Evolutionary conservation across 1,284 basidiomycete genomes (phyloP).

Genomic region (Laetiporus sulphureus): DNA sequence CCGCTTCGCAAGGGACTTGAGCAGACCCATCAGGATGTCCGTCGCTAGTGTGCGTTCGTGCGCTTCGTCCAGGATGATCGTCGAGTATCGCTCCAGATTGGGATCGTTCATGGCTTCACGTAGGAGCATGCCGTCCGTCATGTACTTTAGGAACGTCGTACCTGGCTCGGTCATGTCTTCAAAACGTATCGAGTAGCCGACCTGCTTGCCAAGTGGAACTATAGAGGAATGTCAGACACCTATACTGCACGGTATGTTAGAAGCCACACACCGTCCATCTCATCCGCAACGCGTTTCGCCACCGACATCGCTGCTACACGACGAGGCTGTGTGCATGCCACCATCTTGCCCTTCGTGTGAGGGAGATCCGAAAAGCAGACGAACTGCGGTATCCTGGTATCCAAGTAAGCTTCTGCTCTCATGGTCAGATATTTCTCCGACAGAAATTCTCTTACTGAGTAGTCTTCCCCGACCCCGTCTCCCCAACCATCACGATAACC

Average conservation of each 20-base stretch:
- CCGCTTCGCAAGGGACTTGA: constrained; percentile 71
- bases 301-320: constrained; percentile 98
- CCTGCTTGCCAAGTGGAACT: constrained; percentile 90
- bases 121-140: constrained; percentile 98
- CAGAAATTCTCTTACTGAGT: constrained; percentile 65
- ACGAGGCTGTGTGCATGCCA: constrained; percentile 96
- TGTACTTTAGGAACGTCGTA: constrained; percentile 94
- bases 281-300: constrained; percentile 96
- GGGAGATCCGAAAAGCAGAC: constrained; percentile 92
- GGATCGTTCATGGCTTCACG: constrained; percentile 98
- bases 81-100: constrained; percentile 84
- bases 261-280: constrained; percentile 81
- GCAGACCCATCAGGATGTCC: constrained; percentile 96
- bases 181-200: constrained; percentile 98
- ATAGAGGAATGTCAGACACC: neutral
- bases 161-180: constrained; percentile 95
- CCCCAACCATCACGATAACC: constrained; percentile 94
- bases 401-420: neutral
- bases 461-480: constrained; percentile 98
- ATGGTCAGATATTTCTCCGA: constrained; percentile 6
- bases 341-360: constrained; percentile 81
- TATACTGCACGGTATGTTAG: neutral
- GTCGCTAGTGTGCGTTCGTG: constrained; percentile 98
- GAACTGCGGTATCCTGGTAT: constrained; percentile 80
- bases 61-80: constrained; percentile 97